A percentile compares a stretch with the other conserved stretches of the same genome.
Conservation (phyloP, 2,329 filamentous ascomycete genomes). For the Cryphonectria carpinicola region DNA sequence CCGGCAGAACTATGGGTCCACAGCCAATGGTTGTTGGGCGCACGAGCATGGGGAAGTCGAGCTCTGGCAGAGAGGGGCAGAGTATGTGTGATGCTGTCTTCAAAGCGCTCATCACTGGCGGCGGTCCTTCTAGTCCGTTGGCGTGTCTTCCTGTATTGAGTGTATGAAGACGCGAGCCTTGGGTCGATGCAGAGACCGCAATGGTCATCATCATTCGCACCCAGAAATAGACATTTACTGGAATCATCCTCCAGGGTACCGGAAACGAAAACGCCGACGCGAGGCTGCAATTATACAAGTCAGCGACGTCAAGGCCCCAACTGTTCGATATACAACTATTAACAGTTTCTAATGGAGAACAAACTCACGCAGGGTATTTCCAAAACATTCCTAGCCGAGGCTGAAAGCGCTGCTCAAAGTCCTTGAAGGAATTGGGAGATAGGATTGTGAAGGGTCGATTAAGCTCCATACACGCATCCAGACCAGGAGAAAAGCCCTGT, state of each 20-base stretch:
- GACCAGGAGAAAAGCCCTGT: conserved; percentile 10
- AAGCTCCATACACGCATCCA: conserved; percentile 11
- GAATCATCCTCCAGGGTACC: conserved; percentile 7
- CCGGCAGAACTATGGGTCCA: conserved; percentile 16
- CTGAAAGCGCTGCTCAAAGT: conserved; percentile 17
- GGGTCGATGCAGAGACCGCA: not conserved
- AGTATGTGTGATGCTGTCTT: conserved; percentile 12
- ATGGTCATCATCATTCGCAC: conserved; percentile 6
- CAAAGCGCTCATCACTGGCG: conserved; percentile 6
- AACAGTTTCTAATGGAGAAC: not conserved
- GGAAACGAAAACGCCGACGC: conserved; percentile 17
- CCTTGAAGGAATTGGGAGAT: conserved; percentile 21
- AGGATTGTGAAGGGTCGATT: conserved; percentile 6
- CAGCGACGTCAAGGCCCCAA: not conserved
- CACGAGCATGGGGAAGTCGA: conserved; percentile 15
- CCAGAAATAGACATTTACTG: conserved; percentile 11
- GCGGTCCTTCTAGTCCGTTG: conserved; percentile 6
- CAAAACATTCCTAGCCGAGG: conserved; percentile 9
- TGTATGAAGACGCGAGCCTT: conserved; percentile 1
- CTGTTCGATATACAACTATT: not conserved
- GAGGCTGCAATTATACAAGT: not conserved
- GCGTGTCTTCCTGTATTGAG: conserved; percentile 3
- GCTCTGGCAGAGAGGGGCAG: conserved; percentile 17
- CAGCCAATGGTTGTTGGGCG: conserved; percentile 15
- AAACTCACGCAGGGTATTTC: conserved; percentile 19